Evolutionary conservation across 139 green algal species (phyloP).

Genomic region (Axilococcus clingmanii): DNA sequence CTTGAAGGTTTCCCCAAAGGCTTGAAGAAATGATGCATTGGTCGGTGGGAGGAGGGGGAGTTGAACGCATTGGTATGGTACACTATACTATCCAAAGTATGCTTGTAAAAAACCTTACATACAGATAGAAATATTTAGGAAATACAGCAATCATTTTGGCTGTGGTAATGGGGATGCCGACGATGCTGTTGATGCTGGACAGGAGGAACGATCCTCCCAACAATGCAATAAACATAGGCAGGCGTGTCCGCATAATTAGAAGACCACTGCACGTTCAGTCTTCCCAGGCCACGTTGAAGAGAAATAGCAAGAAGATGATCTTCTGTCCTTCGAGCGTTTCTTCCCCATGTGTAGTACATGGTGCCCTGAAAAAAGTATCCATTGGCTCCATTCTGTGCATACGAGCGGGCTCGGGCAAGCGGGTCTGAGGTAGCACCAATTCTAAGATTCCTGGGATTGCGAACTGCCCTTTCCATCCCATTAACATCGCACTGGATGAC

Average conservation of each 20-base stretch:
- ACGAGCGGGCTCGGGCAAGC: not conserved
- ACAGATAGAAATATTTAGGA: too few species aligned
- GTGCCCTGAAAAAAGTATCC: not conserved
- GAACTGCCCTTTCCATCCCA: not conserved
- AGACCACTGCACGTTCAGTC: not conserved
- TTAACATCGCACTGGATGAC: not conserved
- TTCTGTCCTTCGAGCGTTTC: not conserved
- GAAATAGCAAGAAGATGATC: not conserved
- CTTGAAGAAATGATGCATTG: too few species aligned
- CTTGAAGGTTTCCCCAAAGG: too few species aligned
- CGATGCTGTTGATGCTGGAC: too few species aligned
- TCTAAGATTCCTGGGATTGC: not conserved
- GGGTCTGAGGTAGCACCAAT: not conserved
- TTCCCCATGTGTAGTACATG: not conserved
- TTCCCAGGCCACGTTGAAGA: not conserved
- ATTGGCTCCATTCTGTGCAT: not conserved
- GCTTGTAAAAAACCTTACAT: too few species aligned
- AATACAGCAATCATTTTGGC: too few species aligned
- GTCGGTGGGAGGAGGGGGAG: too few species aligned
- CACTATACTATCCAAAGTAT: too few species aligned
- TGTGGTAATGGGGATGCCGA: too few species aligned
- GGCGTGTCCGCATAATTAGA: constrained; percentile 1
- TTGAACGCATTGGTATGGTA: too few species aligned
- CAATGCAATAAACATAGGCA: constrained; percentile 1
- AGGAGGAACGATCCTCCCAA: not conserved